A percentile compares a stretch with the other conserved stretches of the same genome.
Evolutionary conservation across 2,329 filamentous ascomycete genomes (phyloP).

Genomic region (Pseudonectria buxi): DNA sequence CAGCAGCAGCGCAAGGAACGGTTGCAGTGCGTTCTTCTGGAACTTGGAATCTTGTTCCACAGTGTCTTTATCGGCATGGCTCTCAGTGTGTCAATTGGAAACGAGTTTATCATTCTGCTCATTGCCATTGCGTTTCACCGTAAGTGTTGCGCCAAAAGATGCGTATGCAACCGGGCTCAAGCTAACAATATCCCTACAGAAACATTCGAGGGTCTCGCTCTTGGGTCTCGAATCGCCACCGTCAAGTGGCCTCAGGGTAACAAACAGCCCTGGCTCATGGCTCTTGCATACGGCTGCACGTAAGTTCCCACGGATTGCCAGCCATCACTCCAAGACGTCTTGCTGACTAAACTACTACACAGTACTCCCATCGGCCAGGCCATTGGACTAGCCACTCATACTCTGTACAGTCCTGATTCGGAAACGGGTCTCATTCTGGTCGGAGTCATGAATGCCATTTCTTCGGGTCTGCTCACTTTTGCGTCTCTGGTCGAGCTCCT

Average conservation of each 20-base stretch:
- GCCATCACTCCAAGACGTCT: not conserved
- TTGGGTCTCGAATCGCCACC: conserved; percentile 57
- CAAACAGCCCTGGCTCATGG: conserved; percentile 50
- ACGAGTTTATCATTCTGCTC: conserved; percentile 70
- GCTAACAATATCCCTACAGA: conserved; percentile 22
- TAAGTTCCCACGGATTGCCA: conserved; percentile 23
- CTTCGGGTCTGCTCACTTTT: conserved; percentile 63
- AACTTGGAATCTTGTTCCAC: conserved; percentile 59
- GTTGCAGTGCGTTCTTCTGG: conserved; percentile 69
- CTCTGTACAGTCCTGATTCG: conserved; percentile 61
- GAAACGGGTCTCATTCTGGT: conserved; percentile 62
- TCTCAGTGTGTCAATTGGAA: conserved; percentile 68
- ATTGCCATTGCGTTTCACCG: conserved; percentile 73
- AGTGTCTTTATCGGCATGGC: conserved; percentile 82
- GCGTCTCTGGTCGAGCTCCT: conserved; percentile 66
- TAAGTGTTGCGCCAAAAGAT: conserved; percentile 12
- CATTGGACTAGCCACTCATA: conserved; percentile 63
- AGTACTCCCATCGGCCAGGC: conserved; percentile 68
- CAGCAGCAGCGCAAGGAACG: conserved; percentile 58
- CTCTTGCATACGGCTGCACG: conserved; percentile 50
- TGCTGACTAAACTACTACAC: conserved; percentile 13
- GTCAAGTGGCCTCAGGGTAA: conserved; percentile 36
- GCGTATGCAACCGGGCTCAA: not conserved
- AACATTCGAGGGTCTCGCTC: conserved; percentile 50
- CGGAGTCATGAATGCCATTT: conserved; percentile 68